Conservation (phyloP, 352 stramenopile species). For the Aphanomyces cochlioides region DNA sequence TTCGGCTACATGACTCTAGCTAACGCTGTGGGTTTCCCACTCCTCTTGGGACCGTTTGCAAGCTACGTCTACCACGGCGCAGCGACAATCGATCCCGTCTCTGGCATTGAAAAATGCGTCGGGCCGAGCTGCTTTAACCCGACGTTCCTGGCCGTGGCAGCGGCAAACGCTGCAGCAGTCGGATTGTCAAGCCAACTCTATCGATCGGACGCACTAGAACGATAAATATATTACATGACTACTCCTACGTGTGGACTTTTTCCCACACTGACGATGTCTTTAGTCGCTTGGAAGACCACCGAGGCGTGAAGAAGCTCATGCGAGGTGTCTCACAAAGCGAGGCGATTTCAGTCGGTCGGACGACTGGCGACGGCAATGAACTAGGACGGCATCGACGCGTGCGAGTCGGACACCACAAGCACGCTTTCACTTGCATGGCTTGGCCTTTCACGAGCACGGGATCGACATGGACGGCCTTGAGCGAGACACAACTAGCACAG, state of each 20-base stretch:
- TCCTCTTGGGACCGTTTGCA: constrained; percentile 66
- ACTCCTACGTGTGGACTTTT: not conserved
- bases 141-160: constrained; percentile 54
- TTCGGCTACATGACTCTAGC: constrained; percentile 71
- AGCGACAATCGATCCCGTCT: constrained; percentile 14
- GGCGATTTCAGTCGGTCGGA: not conserved
- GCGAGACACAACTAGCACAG: constrained; percentile 52
- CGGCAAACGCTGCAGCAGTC: constrained; percentile 47
- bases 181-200: constrained; percentile 39
- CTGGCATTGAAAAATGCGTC: constrained; percentile 51
- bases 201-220: constrained; percentile 1
- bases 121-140: constrained; percentile 55
- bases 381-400: not conserved
- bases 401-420: constrained; percentile 2
- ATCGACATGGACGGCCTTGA: not conserved
- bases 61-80: constrained; percentile 52
- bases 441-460: not conserved
- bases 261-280: too few relatives aligned
- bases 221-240: not conserved
- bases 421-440: constrained; percentile 8
- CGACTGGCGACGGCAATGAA: not conserved
- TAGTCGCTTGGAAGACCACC: too few relatives aligned
- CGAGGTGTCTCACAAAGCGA: not conserved
- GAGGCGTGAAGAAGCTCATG: too few relatives aligned
- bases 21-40: constrained; percentile 64